phyloP scores from a whole-genome alignment of 2,329 filamentous ascomycete species.

The Leptosphaerulina australis region DNA sequence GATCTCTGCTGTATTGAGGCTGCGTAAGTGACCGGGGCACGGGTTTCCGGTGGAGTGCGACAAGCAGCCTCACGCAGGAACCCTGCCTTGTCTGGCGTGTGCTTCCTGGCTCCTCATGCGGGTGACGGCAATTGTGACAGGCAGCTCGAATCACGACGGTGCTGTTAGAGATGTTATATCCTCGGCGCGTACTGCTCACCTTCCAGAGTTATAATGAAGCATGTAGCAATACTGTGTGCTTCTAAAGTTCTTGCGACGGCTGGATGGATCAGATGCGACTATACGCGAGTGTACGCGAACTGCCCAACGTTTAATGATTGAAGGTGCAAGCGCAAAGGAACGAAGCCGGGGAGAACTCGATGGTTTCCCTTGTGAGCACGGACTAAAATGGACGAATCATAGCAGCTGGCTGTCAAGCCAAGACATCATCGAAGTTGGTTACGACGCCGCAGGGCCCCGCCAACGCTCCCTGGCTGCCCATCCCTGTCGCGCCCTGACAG shows the following conservation, averaged over 20 bases:
- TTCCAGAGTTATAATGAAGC: background rate
- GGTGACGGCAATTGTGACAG: constrained; percentile 23
- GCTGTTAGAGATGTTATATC: constrained; percentile 8
- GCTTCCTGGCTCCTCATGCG: constrained; percentile 33
- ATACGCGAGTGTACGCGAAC: constrained; percentile 7
- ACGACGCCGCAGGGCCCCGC: constrained; percentile 25
- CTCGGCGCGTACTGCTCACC: constrained; percentile 2
- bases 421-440: constrained; percentile 19
- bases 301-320: constrained; percentile 3
- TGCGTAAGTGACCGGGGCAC: constrained; percentile 20
- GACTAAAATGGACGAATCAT: constrained; percentile 31
- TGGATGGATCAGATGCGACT: constrained; percentile 7
- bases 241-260: constrained; percentile 11
- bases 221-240: background rate
- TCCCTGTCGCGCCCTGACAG: constrained; percentile 31
- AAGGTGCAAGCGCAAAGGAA: constrained; percentile 14
- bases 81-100: constrained; percentile 24
- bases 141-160: constrained; percentile 13
- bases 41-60: constrained; percentile 18
- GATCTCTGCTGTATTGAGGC: constrained; percentile 26
- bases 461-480: constrained; percentile 35
- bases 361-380: constrained; percentile 26
- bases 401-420: constrained; percentile 12
- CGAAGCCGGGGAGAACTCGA: constrained; percentile 22
- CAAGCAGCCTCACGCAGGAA: constrained; percentile 31